Evolutionary conservation across 2,329 filamentous ascomycete genomes (phyloP).

Genomic region (Fusarium sp.): DNA sequence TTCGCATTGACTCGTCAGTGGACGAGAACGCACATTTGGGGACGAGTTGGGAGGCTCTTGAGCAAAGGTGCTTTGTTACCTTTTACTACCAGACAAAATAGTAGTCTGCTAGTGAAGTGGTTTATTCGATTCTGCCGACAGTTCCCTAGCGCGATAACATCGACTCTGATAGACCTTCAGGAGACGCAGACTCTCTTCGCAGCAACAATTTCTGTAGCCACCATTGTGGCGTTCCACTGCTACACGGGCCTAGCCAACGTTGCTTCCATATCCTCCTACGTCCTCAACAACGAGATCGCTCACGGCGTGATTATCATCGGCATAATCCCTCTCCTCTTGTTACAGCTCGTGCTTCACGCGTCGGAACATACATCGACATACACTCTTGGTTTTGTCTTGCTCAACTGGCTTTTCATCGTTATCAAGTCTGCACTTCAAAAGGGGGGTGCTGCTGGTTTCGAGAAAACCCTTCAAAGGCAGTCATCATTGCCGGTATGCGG

Average conservation of each 20-base stretch:
- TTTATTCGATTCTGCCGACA: neutral
- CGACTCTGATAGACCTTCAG: neutral
- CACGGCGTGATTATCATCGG: neutral
- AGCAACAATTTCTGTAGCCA: neutral
- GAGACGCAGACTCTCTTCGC: neutral
- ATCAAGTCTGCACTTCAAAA: neutral
- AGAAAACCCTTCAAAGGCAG: neutral
- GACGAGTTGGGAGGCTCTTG: neutral
- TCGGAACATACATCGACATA: neutral
- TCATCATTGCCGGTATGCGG: neutral
- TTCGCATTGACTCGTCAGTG: neutral
- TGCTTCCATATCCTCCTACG: neutral
- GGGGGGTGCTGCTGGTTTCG: neutral
- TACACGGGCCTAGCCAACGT: neutral
- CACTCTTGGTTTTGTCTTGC: neutral
- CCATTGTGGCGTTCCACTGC: neutral
- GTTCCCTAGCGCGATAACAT: neutral
- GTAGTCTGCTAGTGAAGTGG: neutral
- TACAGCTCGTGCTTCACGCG: neutral
- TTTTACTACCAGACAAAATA: fast-evolving
- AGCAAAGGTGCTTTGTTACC: fast-evolving
- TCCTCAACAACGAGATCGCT: neutral
- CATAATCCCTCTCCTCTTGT: neutral
- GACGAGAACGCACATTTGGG: neutral
- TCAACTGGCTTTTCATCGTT: neutral